Evolutionary conservation across 1,284 basidiomycete genomes (phyloP).

Genomic region (Exobasidium cylindrosporum): DNA sequence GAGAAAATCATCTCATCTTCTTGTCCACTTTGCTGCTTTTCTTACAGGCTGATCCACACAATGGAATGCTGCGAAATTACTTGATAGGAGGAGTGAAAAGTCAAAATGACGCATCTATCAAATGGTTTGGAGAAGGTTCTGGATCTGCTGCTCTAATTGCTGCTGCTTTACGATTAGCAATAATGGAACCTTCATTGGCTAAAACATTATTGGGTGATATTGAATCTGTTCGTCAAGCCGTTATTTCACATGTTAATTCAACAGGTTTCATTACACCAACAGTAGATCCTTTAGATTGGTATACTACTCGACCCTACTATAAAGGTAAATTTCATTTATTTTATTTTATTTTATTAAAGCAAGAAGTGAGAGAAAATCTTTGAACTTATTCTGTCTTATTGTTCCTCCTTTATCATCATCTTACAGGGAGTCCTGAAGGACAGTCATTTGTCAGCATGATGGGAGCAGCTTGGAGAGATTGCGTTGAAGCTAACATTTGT

Average conservation of each 20-base stretch:
- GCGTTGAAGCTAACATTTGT: slow-evolving; percentile 2
- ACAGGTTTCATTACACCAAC: slow-evolving; percentile 31
- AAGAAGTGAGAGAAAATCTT: background rate
- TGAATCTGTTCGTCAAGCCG: slow-evolving; percentile 27
- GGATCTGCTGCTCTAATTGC: slow-evolving; percentile 45
- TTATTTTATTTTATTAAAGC: too few species aligned
- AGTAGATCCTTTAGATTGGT: slow-evolving; percentile 44
- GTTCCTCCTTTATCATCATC: background rate
- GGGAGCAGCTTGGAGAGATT: slow-evolving; percentile 44
- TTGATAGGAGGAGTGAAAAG: slow-evolving; percentile 17
- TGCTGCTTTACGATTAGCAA: slow-evolving; percentile 44
- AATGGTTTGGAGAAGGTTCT: slow-evolving; percentile 35
- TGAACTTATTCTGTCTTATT: background rate
- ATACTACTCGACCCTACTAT: slow-evolving; percentile 25
- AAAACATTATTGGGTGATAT: slow-evolving; percentile 14
- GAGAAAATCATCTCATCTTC: too few species aligned
- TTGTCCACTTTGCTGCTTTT: too few species aligned
- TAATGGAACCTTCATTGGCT: slow-evolving; percentile 33
- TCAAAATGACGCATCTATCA: slow-evolving; percentile 19
- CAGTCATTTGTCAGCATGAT: slow-evolving; percentile 46
- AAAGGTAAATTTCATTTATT: background rate
- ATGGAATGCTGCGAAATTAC: slow-evolving; percentile 46
- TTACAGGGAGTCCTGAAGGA: slow-evolving; percentile 31
- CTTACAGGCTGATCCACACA: slow-evolving; percentile 56
- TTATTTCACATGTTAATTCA: slow-evolving; percentile 26